A percentile compares a stretch with the other conserved stretches of the same genome.
Evolutionary conservation across 164 flowering plant genomes (phyloP).

Genomic region (Piper betle): DNA sequence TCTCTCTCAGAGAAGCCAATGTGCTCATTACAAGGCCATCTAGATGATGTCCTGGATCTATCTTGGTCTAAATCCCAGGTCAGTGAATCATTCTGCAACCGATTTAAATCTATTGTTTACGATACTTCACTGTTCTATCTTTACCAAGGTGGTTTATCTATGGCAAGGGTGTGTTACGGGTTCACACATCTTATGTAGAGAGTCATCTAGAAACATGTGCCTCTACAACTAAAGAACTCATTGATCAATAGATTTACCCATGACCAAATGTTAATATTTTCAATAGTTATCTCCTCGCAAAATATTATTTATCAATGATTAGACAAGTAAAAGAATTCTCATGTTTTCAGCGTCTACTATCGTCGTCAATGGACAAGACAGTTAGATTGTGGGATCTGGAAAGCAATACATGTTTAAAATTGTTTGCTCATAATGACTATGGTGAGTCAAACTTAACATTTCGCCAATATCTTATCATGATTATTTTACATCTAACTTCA

Average conservation of each 20-base stretch:
- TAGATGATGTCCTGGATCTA: slow-evolving; percentile 73
- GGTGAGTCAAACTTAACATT: slow-evolving; percentile 32
- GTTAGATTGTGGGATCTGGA: slow-evolving; percentile 80
- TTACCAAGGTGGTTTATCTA: too few species aligned
- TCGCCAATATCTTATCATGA: background rate
- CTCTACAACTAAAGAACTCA: too few species aligned
- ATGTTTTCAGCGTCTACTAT: slow-evolving; percentile 60
- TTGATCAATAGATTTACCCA: too few species aligned
- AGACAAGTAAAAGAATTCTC: too few species aligned
- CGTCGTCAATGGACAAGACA: slow-evolving; percentile 99
- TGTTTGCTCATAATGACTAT: slow-evolving; percentile 91
- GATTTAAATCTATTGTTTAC: background rate
- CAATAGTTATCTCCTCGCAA: too few species aligned
- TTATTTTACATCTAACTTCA: background rate
- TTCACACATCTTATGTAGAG: too few species aligned
- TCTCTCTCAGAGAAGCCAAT: slow-evolving; percentile 60
- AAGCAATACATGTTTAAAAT: slow-evolving; percentile 53
- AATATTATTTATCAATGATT: too few species aligned
- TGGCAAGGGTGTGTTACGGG: too few species aligned
- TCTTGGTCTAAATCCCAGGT: slow-evolving; percentile 96
- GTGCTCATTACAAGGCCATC: slow-evolving; percentile 70
- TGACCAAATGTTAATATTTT: too few species aligned
- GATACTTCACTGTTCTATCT: background rate
- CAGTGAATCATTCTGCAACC: background rate
- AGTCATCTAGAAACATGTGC: too few species aligned